Evolutionary conservation across 2,329 filamentous ascomycete genomes (phyloP), one percentile per base, ranked within the genome.

Genomic region (Epichloe brachyelytri): DNA sequence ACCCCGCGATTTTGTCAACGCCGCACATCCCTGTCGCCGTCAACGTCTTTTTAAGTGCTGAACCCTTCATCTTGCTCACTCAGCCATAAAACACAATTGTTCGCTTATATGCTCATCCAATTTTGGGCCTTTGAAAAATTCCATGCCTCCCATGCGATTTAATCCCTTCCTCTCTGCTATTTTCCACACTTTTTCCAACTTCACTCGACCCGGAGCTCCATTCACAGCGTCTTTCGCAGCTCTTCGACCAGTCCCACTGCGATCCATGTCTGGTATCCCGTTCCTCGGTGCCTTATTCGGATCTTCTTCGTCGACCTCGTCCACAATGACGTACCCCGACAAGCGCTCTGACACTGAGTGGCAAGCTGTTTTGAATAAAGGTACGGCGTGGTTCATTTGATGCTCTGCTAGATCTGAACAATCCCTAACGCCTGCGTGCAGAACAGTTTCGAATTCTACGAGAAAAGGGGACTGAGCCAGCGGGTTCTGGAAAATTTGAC

Each of bases 361-460:
- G 93, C 85, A 82, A 58, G 86, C 91, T 8, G 79, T 95, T 53
- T 73, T 98, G 50, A 89, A 75, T 58, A 71, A 71, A 60, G 68
- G 71, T 74, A 65, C 57, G 67, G 33, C 56, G 40, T 36, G 10
- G 30, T 10, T n/a, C 8, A 4, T 7, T 6, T 14, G 17, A 43
- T 22, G 30, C 40, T 10, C 39, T 22, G 5, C 7, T 30, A 11
- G 11, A 37, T 11, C 11, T n/a, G 49, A 36, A 12, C 34, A 22
- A 22, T 37, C 7, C 12, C 57, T 56, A 34, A 60, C 49, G 49
- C 22, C n/a, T 4, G 11, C 20, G 7, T 39, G 11, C 60, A 95
- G 91, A 96, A 63, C 93, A 98, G 77, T 98, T 97, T 75, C 87
- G 88, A 57, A 79, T 98, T 63, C 81, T 98, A 51, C 85, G 93